Evolutionary conservation across 2,329 filamentous ascomycete genomes (phyloP).

Genomic region (Trichoderma sp.): DNA sequence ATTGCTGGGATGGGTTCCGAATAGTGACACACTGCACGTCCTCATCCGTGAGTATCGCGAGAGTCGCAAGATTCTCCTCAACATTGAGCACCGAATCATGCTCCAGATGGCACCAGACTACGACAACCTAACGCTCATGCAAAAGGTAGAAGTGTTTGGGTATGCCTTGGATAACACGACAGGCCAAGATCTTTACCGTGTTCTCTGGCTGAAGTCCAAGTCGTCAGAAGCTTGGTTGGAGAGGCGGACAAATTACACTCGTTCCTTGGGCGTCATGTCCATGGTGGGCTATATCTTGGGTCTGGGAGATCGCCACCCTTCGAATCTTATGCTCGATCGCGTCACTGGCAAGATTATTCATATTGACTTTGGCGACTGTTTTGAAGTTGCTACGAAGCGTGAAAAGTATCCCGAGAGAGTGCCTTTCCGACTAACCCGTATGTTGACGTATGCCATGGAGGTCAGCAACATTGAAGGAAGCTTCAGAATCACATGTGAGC

Average conservation of each 20-base stretch:
- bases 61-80: conserved; percentile 93
- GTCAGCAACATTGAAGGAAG: conserved; percentile 99
- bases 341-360: conserved; percentile 96
- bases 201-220: conserved; percentile 98
- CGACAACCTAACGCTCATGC: conserved; percentile 97
- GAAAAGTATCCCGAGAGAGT: conserved; percentile 98
- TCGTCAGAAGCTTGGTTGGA: conserved; percentile 98
- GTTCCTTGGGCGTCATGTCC: conserved; percentile 98
- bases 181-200: conserved; percentile 94
- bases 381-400: conserved; percentile 98
- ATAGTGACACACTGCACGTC: conserved; percentile 95
- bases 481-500: conserved; percentile 96
- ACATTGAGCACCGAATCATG: conserved; percentile 99
- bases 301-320: conserved; percentile 92
- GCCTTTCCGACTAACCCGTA: conserved; percentile 94
- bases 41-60: conserved; percentile 97
- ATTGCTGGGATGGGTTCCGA: conserved; percentile 92
- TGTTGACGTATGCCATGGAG: conserved; percentile 99
- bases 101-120: conserved; percentile 99
- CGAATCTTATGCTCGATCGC: conserved; percentile 95
- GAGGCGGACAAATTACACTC: conserved; percentile 96
- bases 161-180: conserved; percentile 99
- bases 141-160: conserved; percentile 99
- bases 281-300: conserved; percentile 99
- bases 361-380: conserved; percentile 99